phyloP scores from a whole-genome alignment of 2,329 filamentous ascomycete species.

The Aspergillus sp. region DNA sequence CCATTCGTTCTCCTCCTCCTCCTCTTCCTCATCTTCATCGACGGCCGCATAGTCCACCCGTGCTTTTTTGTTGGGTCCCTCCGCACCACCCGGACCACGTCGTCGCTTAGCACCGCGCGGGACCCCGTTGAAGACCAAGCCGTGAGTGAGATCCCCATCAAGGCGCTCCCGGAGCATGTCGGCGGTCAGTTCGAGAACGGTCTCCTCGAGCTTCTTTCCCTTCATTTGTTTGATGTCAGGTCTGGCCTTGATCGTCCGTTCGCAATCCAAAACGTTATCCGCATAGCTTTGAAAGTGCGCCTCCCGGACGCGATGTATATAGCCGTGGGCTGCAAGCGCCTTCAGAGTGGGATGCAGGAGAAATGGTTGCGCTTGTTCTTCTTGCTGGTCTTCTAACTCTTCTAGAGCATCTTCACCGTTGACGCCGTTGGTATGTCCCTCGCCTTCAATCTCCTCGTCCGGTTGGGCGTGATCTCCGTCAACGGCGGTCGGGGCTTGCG shows the following conservation, averaged over 20 bases:
- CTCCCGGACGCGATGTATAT: constrained; percentile 39
- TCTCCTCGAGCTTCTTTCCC: constrained; percentile 38
- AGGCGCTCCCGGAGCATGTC: constrained; percentile 33
- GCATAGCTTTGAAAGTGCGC: constrained; percentile 41
- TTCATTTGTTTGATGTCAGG: constrained; percentile 35
- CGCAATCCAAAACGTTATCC: constrained; percentile 40
- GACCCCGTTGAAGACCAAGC: constrained; percentile 30
- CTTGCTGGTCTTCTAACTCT: constrained; percentile 4
- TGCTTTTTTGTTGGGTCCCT: constrained; percentile 18
- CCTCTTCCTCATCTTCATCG: constrained; percentile 27
- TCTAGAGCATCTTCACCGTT: constrained; percentile 23
- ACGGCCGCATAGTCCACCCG: constrained; percentile 26
- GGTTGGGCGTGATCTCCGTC: constrained; percentile 23
- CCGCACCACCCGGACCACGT: constrained; percentile 19
- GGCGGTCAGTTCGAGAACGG: constrained; percentile 27
- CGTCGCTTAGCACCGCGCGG: constrained; percentile 36
- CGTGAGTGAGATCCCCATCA: constrained; percentile 35
- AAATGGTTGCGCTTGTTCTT: constrained; percentile 18
- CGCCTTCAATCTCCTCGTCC: constrained; percentile 18
- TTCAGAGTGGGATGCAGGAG: constrained; percentile 39
- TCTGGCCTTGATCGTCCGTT: constrained; percentile 29
- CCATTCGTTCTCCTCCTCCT: constrained; percentile 37
- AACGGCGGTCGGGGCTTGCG: constrained; percentile 15
- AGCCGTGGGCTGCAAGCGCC: constrained; percentile 41
- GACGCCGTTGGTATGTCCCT: constrained; percentile 18